Conservation (phyloP, 1,139 yeast species). For the Taphrina flavorubra region DNA sequence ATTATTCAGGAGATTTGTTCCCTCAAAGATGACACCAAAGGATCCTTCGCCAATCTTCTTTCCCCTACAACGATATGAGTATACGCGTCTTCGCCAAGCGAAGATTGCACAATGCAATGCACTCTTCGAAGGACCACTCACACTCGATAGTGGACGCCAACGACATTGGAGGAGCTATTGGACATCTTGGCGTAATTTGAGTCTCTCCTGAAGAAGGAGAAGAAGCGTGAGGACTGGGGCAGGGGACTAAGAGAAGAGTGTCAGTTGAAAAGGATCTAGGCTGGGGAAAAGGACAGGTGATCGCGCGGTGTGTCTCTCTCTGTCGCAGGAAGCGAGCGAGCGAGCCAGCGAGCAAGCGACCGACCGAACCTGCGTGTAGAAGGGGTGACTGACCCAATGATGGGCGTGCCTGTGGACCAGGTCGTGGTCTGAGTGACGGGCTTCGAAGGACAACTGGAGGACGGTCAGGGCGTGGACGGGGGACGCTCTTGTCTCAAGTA, state of each 20-base stretch:
- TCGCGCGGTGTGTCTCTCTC: not conserved
- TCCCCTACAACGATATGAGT: conserved; percentile 54
- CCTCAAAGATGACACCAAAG: conserved; percentile 95
- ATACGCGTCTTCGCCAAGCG: not conserved
- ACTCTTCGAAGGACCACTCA: not conserved
- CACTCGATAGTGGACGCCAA: conserved; percentile 84
- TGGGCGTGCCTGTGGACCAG: conserved; percentile 27
- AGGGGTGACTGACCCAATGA: conserved; percentile 25
- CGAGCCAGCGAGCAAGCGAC: too few species aligned
- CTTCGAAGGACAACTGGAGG: not conserved
- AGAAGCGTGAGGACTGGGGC: conserved; percentile 26
- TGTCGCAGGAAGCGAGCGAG: conserved; percentile 3
- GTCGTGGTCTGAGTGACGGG: conserved; percentile 12
- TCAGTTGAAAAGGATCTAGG: not conserved
- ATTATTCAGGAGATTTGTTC: conserved; percentile 81
- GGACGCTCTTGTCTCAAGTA: not conserved
- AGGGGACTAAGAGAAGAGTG: conserved; percentile 24
- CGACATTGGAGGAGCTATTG: conserved; percentile 55
- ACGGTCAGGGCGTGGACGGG: too few species aligned
- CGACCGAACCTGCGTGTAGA: not conserved
- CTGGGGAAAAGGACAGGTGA: too few species aligned
- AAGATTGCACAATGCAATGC: not conserved
- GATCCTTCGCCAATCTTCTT: conserved; percentile 98
- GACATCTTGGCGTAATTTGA: conserved; percentile 35
- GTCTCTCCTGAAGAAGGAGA: conserved; percentile 26